phyloP scores from a whole-genome alignment of 768 basidiomycete species.

The Solioccasus polychromus region DNA sequence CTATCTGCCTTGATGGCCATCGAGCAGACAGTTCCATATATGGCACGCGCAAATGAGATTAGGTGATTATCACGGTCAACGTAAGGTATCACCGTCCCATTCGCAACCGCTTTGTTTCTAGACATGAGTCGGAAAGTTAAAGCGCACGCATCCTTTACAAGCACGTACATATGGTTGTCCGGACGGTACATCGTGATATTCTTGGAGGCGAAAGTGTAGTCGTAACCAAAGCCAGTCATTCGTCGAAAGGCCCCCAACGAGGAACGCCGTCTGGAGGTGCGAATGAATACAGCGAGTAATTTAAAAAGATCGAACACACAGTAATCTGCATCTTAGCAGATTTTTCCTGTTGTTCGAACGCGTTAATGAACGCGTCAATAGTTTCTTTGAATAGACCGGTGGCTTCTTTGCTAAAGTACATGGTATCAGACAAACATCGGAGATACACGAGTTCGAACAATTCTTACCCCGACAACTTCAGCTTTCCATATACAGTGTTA shows the following conservation, averaged over 20 bases:
- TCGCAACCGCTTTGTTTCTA: constrained; percentile 11
- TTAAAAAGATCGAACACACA: neutral
- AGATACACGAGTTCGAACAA: neutral
- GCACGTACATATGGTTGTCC: constrained; percentile 7
- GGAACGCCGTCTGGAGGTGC: constrained; percentile 8
- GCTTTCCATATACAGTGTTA: constrained; percentile 2
- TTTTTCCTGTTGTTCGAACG: constrained; percentile 12
- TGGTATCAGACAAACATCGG: neutral
- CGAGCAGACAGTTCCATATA: constrained; percentile 7
- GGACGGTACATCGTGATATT: constrained; percentile 6
- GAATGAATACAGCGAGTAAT: neutral
- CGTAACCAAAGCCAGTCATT: constrained; percentile 9
- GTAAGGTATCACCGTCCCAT: constrained; percentile 5
- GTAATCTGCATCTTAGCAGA: neutral
- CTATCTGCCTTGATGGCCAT: neutral
- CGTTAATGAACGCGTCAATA: constrained; percentile 3
- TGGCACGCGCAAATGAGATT: constrained; percentile 1
- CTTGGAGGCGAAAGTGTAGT: constrained; percentile 3
- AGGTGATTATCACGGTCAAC: neutral
- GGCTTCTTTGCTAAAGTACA: constrained; percentile 3
- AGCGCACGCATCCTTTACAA: neutral
- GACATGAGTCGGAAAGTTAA: neutral
- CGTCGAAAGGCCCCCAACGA: constrained; percentile 10
- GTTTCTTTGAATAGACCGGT: constrained; percentile 10
- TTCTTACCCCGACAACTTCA: constrained; percentile 14